phyloP scores from a whole-genome alignment of 2,329 filamentous ascomycete genomes.

The Aspergillus sclerotialis region DNA sequence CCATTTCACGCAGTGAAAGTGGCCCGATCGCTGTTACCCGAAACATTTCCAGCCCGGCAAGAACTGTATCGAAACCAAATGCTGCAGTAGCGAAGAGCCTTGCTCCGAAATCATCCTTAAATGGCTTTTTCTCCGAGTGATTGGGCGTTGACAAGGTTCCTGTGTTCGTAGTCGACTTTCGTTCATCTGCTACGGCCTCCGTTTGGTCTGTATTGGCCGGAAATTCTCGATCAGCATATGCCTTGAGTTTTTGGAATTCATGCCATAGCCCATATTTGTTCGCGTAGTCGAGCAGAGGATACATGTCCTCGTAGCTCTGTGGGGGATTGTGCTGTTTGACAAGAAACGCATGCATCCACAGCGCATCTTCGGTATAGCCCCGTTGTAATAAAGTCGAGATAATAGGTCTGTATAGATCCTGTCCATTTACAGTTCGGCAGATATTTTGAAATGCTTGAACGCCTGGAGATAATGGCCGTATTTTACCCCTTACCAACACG shows the following conservation, averaged over 20 bases:
- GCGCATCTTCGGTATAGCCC: constrained; percentile 31
- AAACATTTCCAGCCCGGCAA: constrained; percentile 63
- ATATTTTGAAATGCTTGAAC: constrained; percentile 35
- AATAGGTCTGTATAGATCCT: constrained; percentile 38
- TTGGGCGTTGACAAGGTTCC: neutral
- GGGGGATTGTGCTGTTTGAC: constrained; percentile 38
- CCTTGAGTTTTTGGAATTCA: constrained; percentile 16
- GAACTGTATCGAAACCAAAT: constrained; percentile 64
- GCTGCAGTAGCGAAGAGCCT: constrained; percentile 73
- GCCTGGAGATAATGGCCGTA: constrained; percentile 11
- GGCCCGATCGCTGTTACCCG: constrained; percentile 68
- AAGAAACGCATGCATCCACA: constrained; percentile 43
- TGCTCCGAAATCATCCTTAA: constrained; percentile 67
- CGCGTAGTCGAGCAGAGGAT: constrained; percentile 35
- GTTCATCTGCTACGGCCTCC: constrained; percentile 8
- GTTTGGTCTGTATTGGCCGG: constrained; percentile 1
- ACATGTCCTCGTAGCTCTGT: constrained; percentile 25
- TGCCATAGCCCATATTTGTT: constrained; percentile 21
- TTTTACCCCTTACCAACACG: constrained; percentile 4
- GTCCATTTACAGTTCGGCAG: constrained; percentile 30
- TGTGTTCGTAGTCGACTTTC: neutral
- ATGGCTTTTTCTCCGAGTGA: constrained; percentile 35
- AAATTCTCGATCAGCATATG: constrained; percentile 15
- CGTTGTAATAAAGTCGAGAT: constrained; percentile 34
- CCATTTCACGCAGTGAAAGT: constrained; percentile 69